phyloP scores from a whole-genome alignment of 352 stramenopile genomes.

The Pythium periplocum region DNA sequence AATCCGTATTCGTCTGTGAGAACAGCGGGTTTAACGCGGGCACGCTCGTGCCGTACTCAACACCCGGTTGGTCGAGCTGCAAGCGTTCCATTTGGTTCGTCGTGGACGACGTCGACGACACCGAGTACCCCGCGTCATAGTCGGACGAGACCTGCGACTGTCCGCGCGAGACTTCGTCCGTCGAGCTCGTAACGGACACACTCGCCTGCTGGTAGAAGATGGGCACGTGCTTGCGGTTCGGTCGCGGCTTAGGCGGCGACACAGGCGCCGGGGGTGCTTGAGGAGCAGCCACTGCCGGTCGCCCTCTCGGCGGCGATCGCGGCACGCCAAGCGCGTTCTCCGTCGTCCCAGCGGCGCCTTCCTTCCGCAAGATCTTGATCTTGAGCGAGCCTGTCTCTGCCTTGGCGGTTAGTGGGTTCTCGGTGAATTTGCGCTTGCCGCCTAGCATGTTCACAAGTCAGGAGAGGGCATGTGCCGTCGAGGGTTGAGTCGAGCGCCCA shows the following conservation, averaged over 20 bases:
- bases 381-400: conserved; percentile 68
- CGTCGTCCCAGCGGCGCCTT: not conserved
- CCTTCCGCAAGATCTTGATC: conserved; percentile 76
- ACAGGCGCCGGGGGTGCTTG: conserved; percentile 6
- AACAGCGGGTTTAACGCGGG: conserved; percentile 51
- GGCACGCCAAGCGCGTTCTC: too few relatives aligned
- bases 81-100: conserved; percentile 20
- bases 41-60: conserved; percentile 8
- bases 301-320: too few relatives aligned
- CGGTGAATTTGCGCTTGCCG: conserved; percentile 69
- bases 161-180: conserved; percentile 19
- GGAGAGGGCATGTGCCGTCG: too few relatives aligned
- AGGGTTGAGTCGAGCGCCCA: too few relatives aligned
- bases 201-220: conserved; percentile 69
- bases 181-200: conserved; percentile 26
- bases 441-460: conserved; percentile 10
- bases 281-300: too few relatives aligned
- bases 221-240: conserved; percentile 79
- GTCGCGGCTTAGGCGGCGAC: conserved; percentile 64
- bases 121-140: too few relatives aligned
- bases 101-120: conserved; percentile 25
- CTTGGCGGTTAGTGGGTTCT: conserved; percentile 71
- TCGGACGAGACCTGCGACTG: too few relatives aligned
- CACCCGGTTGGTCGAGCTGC: conserved; percentile 13
- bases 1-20: conserved; percentile 48